phyloP scores from a whole-genome alignment of 345 rosid genomes.

The Linum tenue region DNA sequence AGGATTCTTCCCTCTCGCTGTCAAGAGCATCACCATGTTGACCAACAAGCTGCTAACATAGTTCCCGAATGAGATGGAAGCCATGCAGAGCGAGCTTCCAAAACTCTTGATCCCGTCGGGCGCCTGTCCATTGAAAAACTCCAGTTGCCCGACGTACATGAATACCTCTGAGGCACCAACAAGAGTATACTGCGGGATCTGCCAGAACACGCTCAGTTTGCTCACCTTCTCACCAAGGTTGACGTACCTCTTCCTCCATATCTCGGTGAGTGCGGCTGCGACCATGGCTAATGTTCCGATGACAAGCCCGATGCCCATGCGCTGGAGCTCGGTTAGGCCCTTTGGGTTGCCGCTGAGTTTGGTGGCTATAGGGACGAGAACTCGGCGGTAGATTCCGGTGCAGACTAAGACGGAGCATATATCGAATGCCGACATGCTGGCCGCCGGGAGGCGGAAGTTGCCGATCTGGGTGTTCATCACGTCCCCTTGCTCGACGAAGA shows the following conservation, averaged over 20 bases:
- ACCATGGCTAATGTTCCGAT: slow-evolving; percentile 23
- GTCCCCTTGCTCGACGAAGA: slow-evolving; percentile 39
- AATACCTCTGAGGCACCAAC: slow-evolving; percentile 32
- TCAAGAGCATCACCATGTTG: no score
- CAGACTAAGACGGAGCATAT: slow-evolving; percentile 23
- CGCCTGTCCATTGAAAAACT: slow-evolving; percentile 23
- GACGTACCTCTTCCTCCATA: slow-evolving; percentile 20
- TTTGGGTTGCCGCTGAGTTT: slow-evolving; percentile 15
- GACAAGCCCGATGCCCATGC: slow-evolving; percentile 25
- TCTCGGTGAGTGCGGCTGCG: slow-evolving; percentile 26
- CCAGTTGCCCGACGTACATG: slow-evolving; percentile 29
- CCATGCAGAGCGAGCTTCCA: slow-evolving; percentile 29
- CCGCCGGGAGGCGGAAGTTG: slow-evolving; percentile 19
- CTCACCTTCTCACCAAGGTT: slow-evolving; percentile 13
- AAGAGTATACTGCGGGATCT: slow-evolving; percentile 25
- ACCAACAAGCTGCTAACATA: background rate
- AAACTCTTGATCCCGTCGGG: slow-evolving; percentile 32
- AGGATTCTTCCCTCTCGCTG: no score
- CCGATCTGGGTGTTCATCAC: slow-evolving; percentile 15
- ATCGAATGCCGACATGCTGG: slow-evolving; percentile 36
- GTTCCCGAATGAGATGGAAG: slow-evolving; percentile 23
- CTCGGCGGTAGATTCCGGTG: slow-evolving; percentile 23
- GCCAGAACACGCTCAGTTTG: slow-evolving; percentile 33
- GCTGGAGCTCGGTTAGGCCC: slow-evolving; percentile 20
- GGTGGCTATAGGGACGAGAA: slow-evolving; percentile 22